Evolutionary conservation across 1,284 basidiomycete genomes (phyloP), one percentile per base, ranked within the genome.

Genomic region (Sporisorium scitamineum): DNA sequence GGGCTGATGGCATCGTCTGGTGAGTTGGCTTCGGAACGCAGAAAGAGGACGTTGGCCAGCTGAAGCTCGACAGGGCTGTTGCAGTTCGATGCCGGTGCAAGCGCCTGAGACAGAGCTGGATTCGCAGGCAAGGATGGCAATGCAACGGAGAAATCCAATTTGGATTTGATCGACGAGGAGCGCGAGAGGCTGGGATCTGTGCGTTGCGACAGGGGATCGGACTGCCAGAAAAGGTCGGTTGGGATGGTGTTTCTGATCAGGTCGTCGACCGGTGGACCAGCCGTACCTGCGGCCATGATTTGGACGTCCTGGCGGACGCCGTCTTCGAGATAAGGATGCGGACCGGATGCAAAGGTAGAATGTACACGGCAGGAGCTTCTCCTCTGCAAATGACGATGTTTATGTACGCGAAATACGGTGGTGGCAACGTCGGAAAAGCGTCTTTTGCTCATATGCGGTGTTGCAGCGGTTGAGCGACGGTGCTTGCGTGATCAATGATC

Each of bases 341-440:
- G 7, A 18, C 32, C 9, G 7, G 56, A 51, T 55, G 32, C 48
- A 39, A 58, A 6, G 31, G 34, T 54, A 11, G 54, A 13, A 20
- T n/a, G 29, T 3, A 59, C 26, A 29, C 59, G 55, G 32, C 58
- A 51, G 26, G 58, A 58, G 24, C 45, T 39, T 20, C 44, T 50
- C n/a, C 45, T 18, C 22, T 51, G 44, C 0, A 51, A 9, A 29
- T 51, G 54, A 26, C 31, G 67, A 41, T 48, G 20, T 27, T 75
- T 57, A 18, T 53, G 47, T 32, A 45, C 22, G 42, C 56, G 65
- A 13, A 63, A 44, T 18, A 55, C 57, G 60, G 39, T 51, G 45
- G 34, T 48, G 45, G 68, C 54, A n/a, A 71, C 53, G 16, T 71
- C 54, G 22, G 69, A 70, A 20, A 71, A 62, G 52, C 69, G 61